Evolutionary conservation across 176 grass and related monocot species (phyloP).

Genomic region (Aegilops sharonensis): DNA sequence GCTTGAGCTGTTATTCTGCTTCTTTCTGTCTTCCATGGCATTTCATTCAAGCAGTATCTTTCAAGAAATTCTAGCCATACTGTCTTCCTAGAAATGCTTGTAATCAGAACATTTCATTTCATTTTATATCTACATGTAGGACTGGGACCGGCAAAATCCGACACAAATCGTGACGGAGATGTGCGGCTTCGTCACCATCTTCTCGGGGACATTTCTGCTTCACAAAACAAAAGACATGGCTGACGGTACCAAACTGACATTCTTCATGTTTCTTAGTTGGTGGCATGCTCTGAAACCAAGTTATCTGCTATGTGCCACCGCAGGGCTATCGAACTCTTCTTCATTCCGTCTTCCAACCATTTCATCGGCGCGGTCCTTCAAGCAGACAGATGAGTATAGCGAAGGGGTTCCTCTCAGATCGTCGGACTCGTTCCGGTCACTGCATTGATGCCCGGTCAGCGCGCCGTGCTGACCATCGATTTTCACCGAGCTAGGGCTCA

Average conservation of each 20-base stretch:
- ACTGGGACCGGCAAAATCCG: slow-evolving; percentile 79
- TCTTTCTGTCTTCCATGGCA: background rate
- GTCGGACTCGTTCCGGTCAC: slow-evolving; percentile 43
- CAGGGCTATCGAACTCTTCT: slow-evolving; percentile 23
- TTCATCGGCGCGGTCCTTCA: slow-evolving; percentile 24
- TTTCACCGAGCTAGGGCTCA: background rate
- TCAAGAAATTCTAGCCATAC: background rate
- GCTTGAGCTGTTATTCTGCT: background rate
- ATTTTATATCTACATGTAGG: slow-evolving; percentile 17
- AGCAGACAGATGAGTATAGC: slow-evolving; percentile 42
- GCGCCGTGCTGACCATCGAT: background rate
- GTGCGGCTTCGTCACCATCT: slow-evolving; percentile 77
- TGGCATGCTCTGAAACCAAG: background rate
- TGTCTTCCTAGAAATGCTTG: no score
- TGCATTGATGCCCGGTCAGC: background rate
- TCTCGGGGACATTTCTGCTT: slow-evolving; percentile 81
- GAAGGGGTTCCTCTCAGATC: slow-evolving; percentile 66
- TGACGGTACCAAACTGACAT: slow-evolving; percentile 24
- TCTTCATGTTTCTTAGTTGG: background rate
- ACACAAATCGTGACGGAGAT: slow-evolving; percentile 84
- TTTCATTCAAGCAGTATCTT: background rate
- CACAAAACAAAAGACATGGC: slow-evolving; percentile 84
- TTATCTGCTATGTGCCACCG: background rate
- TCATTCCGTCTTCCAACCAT: slow-evolving; percentile 45
- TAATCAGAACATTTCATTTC: background rate